Conservation (phyloP, 257 asterid genomes). For the Ballota nigra region DNA sequence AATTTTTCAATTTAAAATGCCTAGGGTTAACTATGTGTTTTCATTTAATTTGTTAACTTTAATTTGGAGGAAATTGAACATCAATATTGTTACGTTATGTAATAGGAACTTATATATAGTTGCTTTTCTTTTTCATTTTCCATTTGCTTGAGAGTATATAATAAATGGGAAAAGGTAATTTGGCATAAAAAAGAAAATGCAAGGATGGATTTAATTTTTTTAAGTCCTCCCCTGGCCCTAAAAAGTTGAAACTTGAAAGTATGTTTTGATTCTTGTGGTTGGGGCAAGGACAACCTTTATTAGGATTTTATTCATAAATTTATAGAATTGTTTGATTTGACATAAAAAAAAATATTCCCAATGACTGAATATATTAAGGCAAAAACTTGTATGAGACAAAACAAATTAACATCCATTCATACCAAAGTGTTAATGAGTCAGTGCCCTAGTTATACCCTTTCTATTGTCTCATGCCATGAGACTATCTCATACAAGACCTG, state of each 20-base stretch:
- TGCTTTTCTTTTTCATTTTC: not conserved
- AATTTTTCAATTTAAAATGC: not conserved
- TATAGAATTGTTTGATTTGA: slow-evolving; percentile 24
- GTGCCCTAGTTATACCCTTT: too few relatives aligned
- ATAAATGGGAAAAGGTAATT: not conserved
- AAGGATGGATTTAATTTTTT: too few relatives aligned
- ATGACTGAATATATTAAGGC: too few relatives aligned
- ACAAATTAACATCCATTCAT: too few relatives aligned
- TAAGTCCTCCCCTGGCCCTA: not conserved
- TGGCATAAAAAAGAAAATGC: not conserved
- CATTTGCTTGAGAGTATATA: too few relatives aligned
- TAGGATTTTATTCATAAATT: slow-evolving; percentile 15
- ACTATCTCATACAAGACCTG: too few relatives aligned
- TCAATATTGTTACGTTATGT: not conserved
- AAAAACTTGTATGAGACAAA: too few relatives aligned
- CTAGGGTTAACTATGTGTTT: too few relatives aligned
- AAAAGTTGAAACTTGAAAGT: not conserved
- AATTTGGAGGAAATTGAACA: not conserved
- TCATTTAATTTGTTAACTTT: too few relatives aligned
- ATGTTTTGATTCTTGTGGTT: not conserved
- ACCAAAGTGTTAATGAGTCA: too few relatives aligned
- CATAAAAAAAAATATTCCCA: too few relatives aligned
- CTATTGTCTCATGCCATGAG: too few relatives aligned
- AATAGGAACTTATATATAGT: not conserved
- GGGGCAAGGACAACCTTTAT: slow-evolving; percentile 4